Evolutionary conservation across 495 filamentous ascomycete genomes (phyloP).

Genomic region (Penicillium lividum): DNA sequence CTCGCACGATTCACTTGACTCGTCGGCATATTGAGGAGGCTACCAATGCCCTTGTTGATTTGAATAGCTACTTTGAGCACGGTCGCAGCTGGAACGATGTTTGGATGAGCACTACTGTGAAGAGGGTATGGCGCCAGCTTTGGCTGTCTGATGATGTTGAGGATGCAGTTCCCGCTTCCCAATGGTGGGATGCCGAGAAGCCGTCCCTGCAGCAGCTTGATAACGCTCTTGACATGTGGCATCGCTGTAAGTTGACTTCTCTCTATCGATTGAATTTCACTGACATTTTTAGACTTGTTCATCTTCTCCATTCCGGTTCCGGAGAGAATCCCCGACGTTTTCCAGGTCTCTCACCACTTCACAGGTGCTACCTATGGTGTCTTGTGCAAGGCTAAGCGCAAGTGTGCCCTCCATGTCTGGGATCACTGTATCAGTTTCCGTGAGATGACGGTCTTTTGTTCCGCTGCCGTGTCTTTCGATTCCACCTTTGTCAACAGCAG

Average conservation of each 20-base stretch:
- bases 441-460: slow-evolving; percentile 8
- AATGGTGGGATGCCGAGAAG: slow-evolving; percentile 6
- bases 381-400: slow-evolving; percentile 11
- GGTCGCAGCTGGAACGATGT: slow-evolving; percentile 10
- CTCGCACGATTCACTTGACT: slow-evolving; percentile 1
- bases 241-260: slow-evolving; percentile 1
- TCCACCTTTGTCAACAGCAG: slow-evolving; percentile 7
- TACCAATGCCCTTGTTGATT: slow-evolving; percentile 9
- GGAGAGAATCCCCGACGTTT: slow-evolving; percentile 8
- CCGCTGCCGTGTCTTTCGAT: slow-evolving; percentile 7
- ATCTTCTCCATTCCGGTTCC: slow-evolving; percentile 10
- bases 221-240: slow-evolving; percentile 10
- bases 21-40: slow-evolving; percentile 7
- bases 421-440: slow-evolving; percentile 12
- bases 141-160: slow-evolving; percentile 8
- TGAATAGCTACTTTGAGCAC: slow-evolving; percentile 7
- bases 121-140: slow-evolving; percentile 4
- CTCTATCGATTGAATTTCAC: background rate
- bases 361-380: slow-evolving; percentile 7
- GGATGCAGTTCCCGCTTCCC: slow-evolving; percentile 2
- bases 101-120: slow-evolving; percentile 7
- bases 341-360: slow-evolving; percentile 9
- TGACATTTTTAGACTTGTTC: slow-evolving; percentile 6
- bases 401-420: slow-evolving; percentile 10
- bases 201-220: slow-evolving; percentile 7